Evolutionary conservation across 352 stramenopile species (phyloP).

Genomic region (Aphanomyces astaci): DNA sequence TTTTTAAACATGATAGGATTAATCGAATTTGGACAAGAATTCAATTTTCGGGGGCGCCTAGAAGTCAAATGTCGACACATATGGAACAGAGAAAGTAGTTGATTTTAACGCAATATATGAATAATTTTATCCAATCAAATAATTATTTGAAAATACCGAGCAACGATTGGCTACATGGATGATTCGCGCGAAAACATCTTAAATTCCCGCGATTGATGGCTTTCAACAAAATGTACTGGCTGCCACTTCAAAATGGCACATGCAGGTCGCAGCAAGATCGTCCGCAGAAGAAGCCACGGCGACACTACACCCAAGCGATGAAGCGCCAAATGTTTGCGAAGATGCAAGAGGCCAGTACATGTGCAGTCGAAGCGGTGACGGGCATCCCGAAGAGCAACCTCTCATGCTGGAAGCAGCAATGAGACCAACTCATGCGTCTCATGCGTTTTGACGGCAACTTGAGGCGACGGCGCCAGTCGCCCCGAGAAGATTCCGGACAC

Average conservation of each 20-base stretch:
- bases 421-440: background rate
- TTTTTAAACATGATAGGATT: too few species aligned
- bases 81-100: too few species aligned
- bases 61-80: too few species aligned
- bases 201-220: background rate
- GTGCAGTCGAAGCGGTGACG: background rate
- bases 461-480: background rate
- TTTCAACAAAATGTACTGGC: conserved; percentile 10
- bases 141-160: too few species aligned
- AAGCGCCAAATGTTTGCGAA: background rate
- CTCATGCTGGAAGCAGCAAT: background rate
- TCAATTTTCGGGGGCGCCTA: too few species aligned
- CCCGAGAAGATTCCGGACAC: background rate
- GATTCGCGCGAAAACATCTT: background rate
- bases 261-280: background rate
- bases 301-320: background rate
- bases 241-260: conserved; percentile 8
- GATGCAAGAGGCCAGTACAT: background rate
- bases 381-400: background rate
- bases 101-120: too few species aligned
- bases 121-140: too few species aligned
- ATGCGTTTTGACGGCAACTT: background rate
- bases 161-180: too few species aligned
- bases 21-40: too few species aligned
- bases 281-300: background rate